Conservation (phyloP, 306 rosid species). For the Casuarina equisetifolia region DNA sequence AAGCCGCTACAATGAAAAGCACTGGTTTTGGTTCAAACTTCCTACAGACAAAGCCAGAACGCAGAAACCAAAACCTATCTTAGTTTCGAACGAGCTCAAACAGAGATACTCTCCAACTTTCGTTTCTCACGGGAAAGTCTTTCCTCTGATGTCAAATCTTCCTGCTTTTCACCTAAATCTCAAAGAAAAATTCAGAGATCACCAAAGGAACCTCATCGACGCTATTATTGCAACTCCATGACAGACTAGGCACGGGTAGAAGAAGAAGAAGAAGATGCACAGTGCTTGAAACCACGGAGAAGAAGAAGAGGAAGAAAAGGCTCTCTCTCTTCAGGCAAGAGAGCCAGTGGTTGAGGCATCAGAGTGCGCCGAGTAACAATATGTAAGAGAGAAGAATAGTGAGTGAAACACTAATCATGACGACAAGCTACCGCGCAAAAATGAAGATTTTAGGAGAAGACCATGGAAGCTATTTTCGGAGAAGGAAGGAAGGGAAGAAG, state of each 20-base stretch:
- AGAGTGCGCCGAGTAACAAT: background rate
- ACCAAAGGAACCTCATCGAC: background rate
- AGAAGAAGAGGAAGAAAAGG: background rate
- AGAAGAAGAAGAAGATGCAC: background rate
- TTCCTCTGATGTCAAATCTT: background rate
- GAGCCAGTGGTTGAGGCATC: slow-evolving; percentile 9
- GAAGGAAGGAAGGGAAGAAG: slow-evolving; percentile 1
- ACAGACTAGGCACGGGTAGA: background rate
- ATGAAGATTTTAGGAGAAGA: background rate
- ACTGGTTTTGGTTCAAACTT: background rate
- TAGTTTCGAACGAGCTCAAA: background rate
- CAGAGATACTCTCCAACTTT: background rate
- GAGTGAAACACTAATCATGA: slow-evolving; percentile 9
- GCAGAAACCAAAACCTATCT: slow-evolving; percentile 7
- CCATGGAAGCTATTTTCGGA: background rate
- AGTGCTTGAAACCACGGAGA: background rate
- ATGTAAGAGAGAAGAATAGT: background rate
- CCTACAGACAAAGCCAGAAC: slow-evolving; percentile 21
- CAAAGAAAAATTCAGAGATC: background rate
- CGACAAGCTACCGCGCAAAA: background rate
- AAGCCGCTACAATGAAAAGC: slow-evolving; percentile 12
- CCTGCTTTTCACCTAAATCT: background rate
- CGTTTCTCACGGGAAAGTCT: no score
- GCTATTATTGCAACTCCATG: background rate
- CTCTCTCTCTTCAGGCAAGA: slow-evolving; percentile 12